Percentiles rank a stretch among this genome's conserved stretches.
Conservation (phyloP, 2,329 filamentous ascomycete species). For the Trichophyton schoenleinii region DNA sequence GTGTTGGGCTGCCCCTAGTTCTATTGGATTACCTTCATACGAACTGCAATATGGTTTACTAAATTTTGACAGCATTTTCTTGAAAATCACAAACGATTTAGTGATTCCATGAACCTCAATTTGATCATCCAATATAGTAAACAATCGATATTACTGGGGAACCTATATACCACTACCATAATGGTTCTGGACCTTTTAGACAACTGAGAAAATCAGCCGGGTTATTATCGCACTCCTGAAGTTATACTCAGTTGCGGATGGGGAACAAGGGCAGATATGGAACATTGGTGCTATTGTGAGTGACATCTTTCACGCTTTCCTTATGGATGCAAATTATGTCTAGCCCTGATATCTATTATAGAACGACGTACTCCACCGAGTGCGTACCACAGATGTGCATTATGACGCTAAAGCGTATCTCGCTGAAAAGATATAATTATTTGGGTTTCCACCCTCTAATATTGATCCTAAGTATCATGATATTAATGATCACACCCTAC, state of each 20-base stretch:
- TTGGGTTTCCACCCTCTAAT: constrained; percentile 12
- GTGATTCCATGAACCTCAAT: constrained; percentile 5
- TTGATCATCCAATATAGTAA: constrained; percentile 5
- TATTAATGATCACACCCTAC: constrained; percentile 8
- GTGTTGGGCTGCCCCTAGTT: constrained; percentile 23
- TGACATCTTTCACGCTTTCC: constrained; percentile 5
- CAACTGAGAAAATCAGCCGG: constrained; percentile 16
- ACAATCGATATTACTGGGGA: constrained; percentile 14
- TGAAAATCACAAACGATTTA: constrained; percentile 5
- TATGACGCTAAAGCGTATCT: constrained; percentile 16
- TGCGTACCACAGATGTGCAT: constrained; percentile 13
- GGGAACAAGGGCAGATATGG: constrained; percentile 10
- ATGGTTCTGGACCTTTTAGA: constrained; percentile 16
- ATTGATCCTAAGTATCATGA: constrained; percentile 3
- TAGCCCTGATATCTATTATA: constrained; percentile 19
- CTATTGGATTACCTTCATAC: constrained; percentile 30
- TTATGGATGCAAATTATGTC: constrained; percentile 4
- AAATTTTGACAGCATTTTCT: too few species aligned
- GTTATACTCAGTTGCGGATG: constrained; percentile 20
- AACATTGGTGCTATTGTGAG: constrained; percentile 26
- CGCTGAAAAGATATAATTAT: constrained; percentile 11
- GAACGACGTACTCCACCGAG: constrained; percentile 18
- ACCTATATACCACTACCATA: constrained; percentile 16
- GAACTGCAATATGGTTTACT: constrained; percentile 26
- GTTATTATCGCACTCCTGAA: constrained; percentile 17